These are phyloP conservation scores for Pulveroboletus sp. DNA, from an alignment of 768 basidiomycete genomes.

Conservation along the genomic window DNA sequence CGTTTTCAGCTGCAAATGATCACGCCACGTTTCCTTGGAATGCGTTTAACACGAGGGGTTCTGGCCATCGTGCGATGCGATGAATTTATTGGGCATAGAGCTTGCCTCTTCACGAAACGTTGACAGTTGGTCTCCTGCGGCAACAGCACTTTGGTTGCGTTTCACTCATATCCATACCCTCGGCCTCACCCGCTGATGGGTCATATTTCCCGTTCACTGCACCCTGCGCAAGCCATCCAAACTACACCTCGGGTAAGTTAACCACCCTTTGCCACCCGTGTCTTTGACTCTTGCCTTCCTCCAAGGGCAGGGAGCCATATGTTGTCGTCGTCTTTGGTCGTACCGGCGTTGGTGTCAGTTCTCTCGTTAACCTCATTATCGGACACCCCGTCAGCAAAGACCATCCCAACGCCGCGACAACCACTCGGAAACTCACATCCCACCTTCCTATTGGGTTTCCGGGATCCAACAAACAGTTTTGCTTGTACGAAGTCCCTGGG, in stretches of 20 bases:
- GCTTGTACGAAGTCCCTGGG: constrained; percentile 25
- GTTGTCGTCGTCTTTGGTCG: constrained; percentile 29
- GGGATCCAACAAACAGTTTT: background rate
- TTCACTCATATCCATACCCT: background rate
- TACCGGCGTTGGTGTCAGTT: constrained; percentile 29
- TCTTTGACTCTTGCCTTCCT: background rate
- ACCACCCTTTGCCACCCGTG: background rate
- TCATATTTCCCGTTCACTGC: background rate
- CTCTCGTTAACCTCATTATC: constrained; percentile 26
- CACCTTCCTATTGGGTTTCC: background rate
- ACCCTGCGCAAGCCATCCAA: background rate
- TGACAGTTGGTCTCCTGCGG: no score
- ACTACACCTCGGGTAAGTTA: constrained; percentile 3
- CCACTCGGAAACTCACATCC: background rate
- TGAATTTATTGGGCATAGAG: no score
- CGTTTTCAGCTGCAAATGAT: no score
- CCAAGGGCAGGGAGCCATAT: constrained; percentile 8
- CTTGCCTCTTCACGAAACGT: background rate
- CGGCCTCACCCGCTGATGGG: constrained; percentile 1
- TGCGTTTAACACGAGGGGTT: no score
- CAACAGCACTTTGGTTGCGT: no score
- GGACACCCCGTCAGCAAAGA: constrained; percentile 16
- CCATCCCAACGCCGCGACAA: constrained; percentile 9
- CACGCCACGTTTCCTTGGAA: no score
- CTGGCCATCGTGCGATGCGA: no score